Conservation (phyloP, 441 rosid genomes). For the Mallotus repandus region DNA sequence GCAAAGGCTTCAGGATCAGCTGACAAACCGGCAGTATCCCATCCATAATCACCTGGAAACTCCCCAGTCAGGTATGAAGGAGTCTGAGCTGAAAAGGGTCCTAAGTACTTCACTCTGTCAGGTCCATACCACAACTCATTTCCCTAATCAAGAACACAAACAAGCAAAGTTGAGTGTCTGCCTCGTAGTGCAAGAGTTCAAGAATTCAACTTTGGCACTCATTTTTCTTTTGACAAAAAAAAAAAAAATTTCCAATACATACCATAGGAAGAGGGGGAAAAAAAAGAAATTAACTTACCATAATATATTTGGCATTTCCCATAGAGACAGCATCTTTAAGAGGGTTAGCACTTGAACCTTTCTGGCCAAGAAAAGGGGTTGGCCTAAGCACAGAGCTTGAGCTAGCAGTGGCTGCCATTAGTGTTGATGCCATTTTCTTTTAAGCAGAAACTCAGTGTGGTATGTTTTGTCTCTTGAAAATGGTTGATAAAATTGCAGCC, state of each 20-base stretch:
- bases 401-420: constrained; percentile 45
- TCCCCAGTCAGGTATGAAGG: constrained; percentile 89
- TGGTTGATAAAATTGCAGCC: not conserved
- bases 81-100: constrained; percentile 95
- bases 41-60: constrained; percentile 96
- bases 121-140: constrained; percentile 94
- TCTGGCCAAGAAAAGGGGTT: constrained; percentile 66
- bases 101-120: constrained; percentile 91
- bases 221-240: too few species aligned
- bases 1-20: constrained; percentile 98
- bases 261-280: not conserved
- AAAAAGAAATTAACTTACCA: constrained; percentile 40
- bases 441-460: not conserved
- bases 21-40: constrained; percentile 96
- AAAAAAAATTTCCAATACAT: too few species aligned
- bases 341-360: constrained; percentile 56
- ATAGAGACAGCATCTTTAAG: constrained; percentile 62
- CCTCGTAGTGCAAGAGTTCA: not conserved
- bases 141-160: constrained; percentile 39
- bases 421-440: constrained; percentile 48
- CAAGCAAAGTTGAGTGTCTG: not conserved
- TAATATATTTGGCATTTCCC: constrained; percentile 64
- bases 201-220: not conserved
- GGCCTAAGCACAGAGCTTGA: constrained; percentile 53
- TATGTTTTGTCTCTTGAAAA: not conserved